A percentile compares a stretch with the other conserved stretches of the same genome.
phyloP scores from a whole-genome alignment of 495 filamentous ascomycete genomes.

The Tuber borchii region DNA sequence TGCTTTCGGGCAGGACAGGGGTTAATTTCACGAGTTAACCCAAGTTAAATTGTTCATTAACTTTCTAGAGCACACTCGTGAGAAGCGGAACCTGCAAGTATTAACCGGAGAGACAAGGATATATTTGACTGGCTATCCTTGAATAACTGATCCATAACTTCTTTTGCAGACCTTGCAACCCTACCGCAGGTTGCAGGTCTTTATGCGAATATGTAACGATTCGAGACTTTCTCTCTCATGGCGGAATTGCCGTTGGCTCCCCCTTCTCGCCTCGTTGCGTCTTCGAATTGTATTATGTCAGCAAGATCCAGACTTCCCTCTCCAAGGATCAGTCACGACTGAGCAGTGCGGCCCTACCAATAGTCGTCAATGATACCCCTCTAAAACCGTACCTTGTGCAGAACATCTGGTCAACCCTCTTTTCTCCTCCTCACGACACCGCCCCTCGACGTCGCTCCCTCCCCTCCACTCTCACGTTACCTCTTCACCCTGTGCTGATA shows the following conservation, averaged over 20 bases:
- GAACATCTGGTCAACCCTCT: conserved; percentile 1
- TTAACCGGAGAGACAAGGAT: not conserved
- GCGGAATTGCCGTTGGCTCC: not conserved
- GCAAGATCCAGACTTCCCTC: not conserved
- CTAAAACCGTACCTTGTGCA: not conserved
- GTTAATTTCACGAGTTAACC: too few relatives aligned
- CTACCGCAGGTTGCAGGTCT: not conserved
- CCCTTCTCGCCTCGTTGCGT: not conserved
- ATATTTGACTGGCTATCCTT: not conserved
- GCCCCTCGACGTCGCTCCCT: not conserved
- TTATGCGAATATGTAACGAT: not conserved
- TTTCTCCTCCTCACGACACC: conserved; percentile 5
- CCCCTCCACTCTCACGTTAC: not conserved
- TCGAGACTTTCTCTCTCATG: not conserved
- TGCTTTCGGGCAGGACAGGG: too few relatives aligned
- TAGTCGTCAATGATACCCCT: not conserved
- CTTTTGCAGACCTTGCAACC: not conserved
- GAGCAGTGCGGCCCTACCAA: not conserved
- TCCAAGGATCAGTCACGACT: not conserved
- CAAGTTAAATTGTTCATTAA: too few relatives aligned
- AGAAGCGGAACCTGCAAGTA: too few relatives aligned
- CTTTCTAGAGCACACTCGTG: too few relatives aligned
- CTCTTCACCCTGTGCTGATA: not conserved
- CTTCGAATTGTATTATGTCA: not conserved
- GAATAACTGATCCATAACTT: not conserved